Percentiles rank a stretch among this genome's conserved stretches.
phyloP scores from a whole-genome alignment of 1,284 basidiomycete genomes.

The Amylostereum areolatum region DNA sequence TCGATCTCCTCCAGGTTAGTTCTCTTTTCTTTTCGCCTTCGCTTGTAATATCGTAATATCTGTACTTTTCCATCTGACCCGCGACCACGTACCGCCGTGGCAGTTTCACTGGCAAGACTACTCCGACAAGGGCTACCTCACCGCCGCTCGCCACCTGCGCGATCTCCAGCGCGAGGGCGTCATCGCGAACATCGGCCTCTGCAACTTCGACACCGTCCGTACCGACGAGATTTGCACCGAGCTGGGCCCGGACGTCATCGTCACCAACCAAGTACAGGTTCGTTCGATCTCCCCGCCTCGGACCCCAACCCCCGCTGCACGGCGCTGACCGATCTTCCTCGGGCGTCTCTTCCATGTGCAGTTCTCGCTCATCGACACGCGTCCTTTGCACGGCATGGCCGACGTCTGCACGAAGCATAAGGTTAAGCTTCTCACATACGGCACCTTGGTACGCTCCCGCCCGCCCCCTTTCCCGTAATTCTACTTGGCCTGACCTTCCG shows the following conservation, averaged over 20 bases:
- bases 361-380: conserved; percentile 78
- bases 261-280: conserved; percentile 82
- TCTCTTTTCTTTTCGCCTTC: not conserved
- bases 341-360: conserved; percentile 21
- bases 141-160: conserved; percentile 51
- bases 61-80: not conserved
- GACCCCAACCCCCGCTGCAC: not conserved
- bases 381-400: conserved; percentile 71
- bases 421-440: conserved; percentile 75
- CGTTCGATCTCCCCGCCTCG: conserved; percentile 4
- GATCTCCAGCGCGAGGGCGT: conserved; percentile 57
- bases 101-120: conserved; percentile 84
- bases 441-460: conserved; percentile 55
- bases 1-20: conserved; percentile 69
- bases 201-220: conserved; percentile 72
- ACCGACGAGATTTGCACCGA: conserved; percentile 76
- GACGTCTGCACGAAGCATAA: conserved; percentile 68
- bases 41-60: not conserved
- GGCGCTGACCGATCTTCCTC: too few relatives aligned
- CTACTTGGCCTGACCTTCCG: conserved; percentile 1
- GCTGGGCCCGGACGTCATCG: conserved; percentile 59
- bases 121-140: conserved; percentile 60
- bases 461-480: conserved; percentile 3
- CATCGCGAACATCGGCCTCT: conserved; percentile 65
- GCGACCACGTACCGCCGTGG: not conserved